Evolutionary conservation across 192 early-diverging fungal genomes (phyloP).

Genomic region (Paraglomus occultum): DNA sequence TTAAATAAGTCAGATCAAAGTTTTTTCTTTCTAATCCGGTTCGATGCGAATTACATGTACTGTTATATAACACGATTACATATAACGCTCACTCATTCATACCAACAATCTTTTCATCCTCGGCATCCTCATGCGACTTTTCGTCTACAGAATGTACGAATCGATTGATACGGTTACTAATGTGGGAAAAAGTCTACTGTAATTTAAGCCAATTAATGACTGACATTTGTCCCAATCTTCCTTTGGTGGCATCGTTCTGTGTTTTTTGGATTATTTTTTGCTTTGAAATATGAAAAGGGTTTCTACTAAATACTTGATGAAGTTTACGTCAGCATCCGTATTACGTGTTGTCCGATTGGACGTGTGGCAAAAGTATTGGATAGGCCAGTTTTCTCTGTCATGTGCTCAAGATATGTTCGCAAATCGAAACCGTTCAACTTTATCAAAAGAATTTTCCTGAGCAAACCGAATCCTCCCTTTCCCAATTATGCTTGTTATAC

Average conservation of each 20-base stretch:
- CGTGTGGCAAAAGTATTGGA: too few species aligned
- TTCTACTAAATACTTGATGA: too few species aligned
- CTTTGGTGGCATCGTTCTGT: constrained; percentile 74
- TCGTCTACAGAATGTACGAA: constrained; percentile 56
- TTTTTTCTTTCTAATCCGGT: not conserved
- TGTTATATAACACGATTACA: not conserved
- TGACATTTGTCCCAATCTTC: constrained; percentile 98
- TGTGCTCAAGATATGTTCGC: too few species aligned
- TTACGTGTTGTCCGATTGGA: too few species aligned
- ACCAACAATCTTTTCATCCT: constrained; percentile 86
- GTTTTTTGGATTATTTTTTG: too few species aligned
- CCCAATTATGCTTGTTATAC: too few species aligned
- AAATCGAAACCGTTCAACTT: too few species aligned
- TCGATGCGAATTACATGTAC: constrained; percentile 1
- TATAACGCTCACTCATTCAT: constrained; percentile 18
- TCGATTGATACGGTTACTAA: not conserved
- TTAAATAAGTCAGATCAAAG: not conserved
- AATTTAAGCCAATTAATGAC: constrained; percentile 11
- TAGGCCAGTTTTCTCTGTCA: too few species aligned
- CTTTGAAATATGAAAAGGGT: too few species aligned
- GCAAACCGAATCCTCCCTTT: too few species aligned
- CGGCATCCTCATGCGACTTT: constrained; percentile 70
- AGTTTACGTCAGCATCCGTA: too few species aligned
- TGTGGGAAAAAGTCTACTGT: not conserved
- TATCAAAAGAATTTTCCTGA: too few species aligned